Base-by-base conservation (phyloP, 2,329 filamentous ascomycete genomes). In the Fonsecaea monophora region DNA sequence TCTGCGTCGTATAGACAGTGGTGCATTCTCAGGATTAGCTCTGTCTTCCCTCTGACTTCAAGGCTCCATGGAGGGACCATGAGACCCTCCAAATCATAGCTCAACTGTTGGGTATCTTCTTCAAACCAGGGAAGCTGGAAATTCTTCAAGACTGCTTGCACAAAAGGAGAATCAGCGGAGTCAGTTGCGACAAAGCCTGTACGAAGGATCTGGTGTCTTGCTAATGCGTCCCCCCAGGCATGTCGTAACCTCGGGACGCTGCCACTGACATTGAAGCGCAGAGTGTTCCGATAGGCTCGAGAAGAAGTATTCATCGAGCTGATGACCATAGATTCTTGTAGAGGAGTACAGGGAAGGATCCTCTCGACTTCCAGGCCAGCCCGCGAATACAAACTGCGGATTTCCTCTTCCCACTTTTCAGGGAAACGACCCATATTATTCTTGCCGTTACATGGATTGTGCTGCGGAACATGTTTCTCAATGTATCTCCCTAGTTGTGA, bases 1-100 rank as follows among this genome's bases (percentile, higher is more conserved):
- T 90, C 87, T 0, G 90, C 94, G 77, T 97, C 94, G 73, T 97
- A 96, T 0, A 97, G 81, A 1, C 92, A 91, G 78, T 97, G 94
- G 73, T 97, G 93, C 72, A 88, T 87, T 25, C 81, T 81, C 56
- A 89, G 79, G 2, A 84, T 70, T 6, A 86, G 64, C 32, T 55
- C 37, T 25, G 21, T 21, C 3, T 50, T 37, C 25, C 34, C 9
- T 12, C 42, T 37, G 8, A 68, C 21, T 45, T 32, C 60, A 8
- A 73, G 34, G 10, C 50, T 62, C 65, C 70, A 73, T 8, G 71
- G 71, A 4, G 70, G 71, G 32, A 67, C 5, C 53, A 64, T 67
- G n/a, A 69, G 58, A 34, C 55, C 15, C 5, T 64, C 57, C 10
- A 64, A 30, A 15, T 62, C 53, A 30, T 12, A 35, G 32, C 35